phyloP scores from a whole-genome alignment of 345 rosid genomes.

The Arabidopsis arenosa region DNA sequence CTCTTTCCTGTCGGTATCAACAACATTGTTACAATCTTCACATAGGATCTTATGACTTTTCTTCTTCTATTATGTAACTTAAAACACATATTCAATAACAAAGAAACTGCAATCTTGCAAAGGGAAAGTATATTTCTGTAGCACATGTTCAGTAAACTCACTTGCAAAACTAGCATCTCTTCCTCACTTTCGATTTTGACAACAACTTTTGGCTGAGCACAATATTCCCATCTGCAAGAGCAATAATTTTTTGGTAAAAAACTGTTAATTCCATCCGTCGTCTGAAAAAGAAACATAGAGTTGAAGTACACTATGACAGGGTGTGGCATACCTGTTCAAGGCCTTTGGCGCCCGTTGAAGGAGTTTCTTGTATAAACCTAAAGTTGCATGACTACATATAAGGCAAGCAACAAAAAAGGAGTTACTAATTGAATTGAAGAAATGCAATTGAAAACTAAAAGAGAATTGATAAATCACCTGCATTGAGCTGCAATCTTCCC shows the following conservation, averaged over 20 bases:
- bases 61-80: background rate
- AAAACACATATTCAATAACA: slow-evolving; percentile 4
- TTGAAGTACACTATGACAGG: slow-evolving; percentile 7
- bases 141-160: slow-evolving; percentile 50
- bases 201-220: slow-evolving; percentile 96
- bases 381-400: slow-evolving; percentile 83
- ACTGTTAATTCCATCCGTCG: background rate
- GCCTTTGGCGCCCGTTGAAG: slow-evolving; percentile 80
- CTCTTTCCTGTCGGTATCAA: slow-evolving; percentile 66
- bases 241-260: slow-evolving; percentile 6
- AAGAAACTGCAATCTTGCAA: slow-evolving; percentile 12
- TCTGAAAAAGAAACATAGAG: background rate
- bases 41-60: background rate
- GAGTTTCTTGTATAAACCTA: slow-evolving; percentile 92
- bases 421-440: background rate
- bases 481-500: slow-evolving; percentile 99
- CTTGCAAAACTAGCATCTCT: slow-evolving; percentile 87
- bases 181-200: slow-evolving; percentile 91
- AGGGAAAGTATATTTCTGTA: background rate
- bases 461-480: slow-evolving; percentile 56
- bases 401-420: slow-evolving; percentile 18
- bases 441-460: background rate
- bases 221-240: slow-evolving; percentile 84
- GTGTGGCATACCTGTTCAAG: slow-evolving; percentile 62
- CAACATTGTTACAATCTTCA: slow-evolving; percentile 24